A percentile compares a stretch with the other conserved stretches of the same genome.
phyloP scores from a whole-genome alignment of 768 basidiomycete genomes.

The Leccinum aurantiacum region DNA sequence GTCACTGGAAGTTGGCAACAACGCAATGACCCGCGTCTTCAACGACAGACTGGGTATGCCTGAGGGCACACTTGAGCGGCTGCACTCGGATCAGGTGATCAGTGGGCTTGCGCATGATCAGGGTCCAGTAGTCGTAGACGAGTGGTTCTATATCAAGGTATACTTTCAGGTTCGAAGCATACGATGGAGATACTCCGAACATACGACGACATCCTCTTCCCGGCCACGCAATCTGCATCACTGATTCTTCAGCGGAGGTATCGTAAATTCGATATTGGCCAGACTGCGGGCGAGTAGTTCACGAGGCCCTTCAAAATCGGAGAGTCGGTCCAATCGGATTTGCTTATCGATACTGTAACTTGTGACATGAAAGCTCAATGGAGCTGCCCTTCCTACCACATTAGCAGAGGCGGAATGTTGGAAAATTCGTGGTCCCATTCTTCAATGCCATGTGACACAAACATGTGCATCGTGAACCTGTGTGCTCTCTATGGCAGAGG shows the following conservation, averaged over 20 bases:
- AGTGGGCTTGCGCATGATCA: slow-evolving; percentile 60
- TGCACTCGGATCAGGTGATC: slow-evolving; percentile 44
- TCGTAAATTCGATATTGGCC: slow-evolving; percentile 37
- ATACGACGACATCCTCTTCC: slow-evolving; percentile 42
- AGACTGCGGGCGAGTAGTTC: slow-evolving; percentile 44
- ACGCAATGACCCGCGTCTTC: slow-evolving; percentile 53
- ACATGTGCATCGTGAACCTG: neutral
- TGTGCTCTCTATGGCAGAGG: neutral
- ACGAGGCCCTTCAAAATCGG: slow-evolving; percentile 40
- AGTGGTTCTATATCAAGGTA: slow-evolving; percentile 70
- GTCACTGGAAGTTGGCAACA: slow-evolving; percentile 52
- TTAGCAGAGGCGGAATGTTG: too few relatives aligned
- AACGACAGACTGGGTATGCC: slow-evolving; percentile 57
- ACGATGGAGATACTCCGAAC: neutral
- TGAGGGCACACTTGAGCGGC: slow-evolving; percentile 40
- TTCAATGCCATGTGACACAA: neutral
- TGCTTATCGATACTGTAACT: neutral
- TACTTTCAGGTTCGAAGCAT: neutral
- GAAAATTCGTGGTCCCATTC: too few relatives aligned
- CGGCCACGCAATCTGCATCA: slow-evolving; percentile 57
- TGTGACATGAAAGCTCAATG: neutral
- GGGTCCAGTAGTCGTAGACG: slow-evolving; percentile 35
- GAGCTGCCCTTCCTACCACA: too few relatives aligned
- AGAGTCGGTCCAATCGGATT: slow-evolving; percentile 19
- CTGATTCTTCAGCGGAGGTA: slow-evolving; percentile 62